These are phyloP conservation scores for Neofusicoccum parvum DNA, from an alignment of 2,329 filamentous ascomycete species.

Conservation along the genomic window DNA sequence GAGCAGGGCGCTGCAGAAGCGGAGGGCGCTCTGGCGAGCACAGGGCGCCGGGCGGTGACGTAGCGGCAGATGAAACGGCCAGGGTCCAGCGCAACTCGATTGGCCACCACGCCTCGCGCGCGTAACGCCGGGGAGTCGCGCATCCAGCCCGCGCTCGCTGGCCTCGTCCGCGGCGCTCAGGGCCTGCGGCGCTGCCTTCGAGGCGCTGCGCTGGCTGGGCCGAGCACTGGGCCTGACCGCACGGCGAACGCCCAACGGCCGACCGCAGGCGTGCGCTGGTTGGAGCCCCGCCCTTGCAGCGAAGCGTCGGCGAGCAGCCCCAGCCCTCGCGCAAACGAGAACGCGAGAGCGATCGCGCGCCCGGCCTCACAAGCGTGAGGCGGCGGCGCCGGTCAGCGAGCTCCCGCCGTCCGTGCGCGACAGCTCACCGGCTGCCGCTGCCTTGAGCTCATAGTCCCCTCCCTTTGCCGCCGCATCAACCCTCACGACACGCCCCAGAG, in stretches of 20 bases:
- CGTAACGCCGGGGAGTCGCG: slow-evolving; percentile 4
- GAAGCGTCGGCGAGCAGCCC: neutral
- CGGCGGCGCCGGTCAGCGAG: slow-evolving; percentile 9
- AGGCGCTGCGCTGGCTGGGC: slow-evolving; percentile 2
- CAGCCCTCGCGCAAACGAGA: neutral
- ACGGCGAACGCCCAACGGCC: neutral
- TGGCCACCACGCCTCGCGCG: slow-evolving; percentile 5
- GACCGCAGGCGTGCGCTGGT: neutral
- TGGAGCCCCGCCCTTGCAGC: neutral
- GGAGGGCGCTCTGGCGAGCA: neutral
- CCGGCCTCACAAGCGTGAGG: neutral
- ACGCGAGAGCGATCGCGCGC: neutral
- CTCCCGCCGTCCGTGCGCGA: neutral
- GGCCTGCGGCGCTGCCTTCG: neutral
- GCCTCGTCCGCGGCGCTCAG: too few species aligned
- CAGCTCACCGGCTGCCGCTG: neutral
- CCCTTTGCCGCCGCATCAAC: slow-evolving; percentile 1
- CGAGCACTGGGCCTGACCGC: neutral
- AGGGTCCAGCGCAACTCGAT: slow-evolving; percentile 6
- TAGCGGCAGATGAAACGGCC: slow-evolving; percentile 16
- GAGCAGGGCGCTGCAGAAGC: neutral
- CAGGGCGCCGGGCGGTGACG: slow-evolving; percentile 14
- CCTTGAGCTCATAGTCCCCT: slow-evolving; percentile 8
- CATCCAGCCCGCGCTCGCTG: neutral
- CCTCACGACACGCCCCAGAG: neutral